These are phyloP conservation scores for Sideroxylon spinosum DNA, from an alignment of 179 eudicot genomes.

Conservation along the genomic window DNA sequence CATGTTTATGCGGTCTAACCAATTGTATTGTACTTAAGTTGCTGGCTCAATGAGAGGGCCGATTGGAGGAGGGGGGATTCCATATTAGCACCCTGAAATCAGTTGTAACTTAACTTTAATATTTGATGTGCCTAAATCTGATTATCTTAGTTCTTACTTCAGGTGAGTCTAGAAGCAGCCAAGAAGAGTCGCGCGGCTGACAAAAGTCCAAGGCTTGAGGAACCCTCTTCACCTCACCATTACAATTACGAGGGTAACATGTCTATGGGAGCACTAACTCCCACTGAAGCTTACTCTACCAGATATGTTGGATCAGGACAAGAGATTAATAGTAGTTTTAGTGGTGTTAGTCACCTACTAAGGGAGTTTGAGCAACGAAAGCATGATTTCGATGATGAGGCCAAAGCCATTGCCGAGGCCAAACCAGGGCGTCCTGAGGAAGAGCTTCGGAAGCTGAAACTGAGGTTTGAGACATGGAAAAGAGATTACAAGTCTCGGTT, in stretches of 20 bases:
- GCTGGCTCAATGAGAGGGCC: too few species aligned
- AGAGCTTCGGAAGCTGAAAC: slow-evolving; percentile 57
- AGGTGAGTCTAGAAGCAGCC: slow-evolving; percentile 74
- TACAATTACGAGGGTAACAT: slow-evolving; percentile 35
- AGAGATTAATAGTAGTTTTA: slow-evolving; percentile 31
- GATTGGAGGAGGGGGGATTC: too few species aligned
- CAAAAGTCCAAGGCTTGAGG: slow-evolving; percentile 34
- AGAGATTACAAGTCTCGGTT: slow-evolving; percentile 62
- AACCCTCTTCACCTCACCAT: slow-evolving; percentile 38
- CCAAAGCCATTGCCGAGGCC: slow-evolving; percentile 37
- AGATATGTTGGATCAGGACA: slow-evolving; percentile 28
- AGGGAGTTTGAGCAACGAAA: slow-evolving; percentile 59
- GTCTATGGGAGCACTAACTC: slow-evolving; percentile 34
- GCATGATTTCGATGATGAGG: slow-evolving; percentile 37
- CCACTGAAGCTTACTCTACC: slow-evolving; percentile 25
- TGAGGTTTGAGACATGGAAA: slow-evolving; percentile 67
- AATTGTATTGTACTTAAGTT: too few species aligned
- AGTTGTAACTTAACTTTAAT: background rate
- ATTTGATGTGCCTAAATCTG: background rate
- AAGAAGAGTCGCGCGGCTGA: slow-evolving; percentile 56
- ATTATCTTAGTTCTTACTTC: slow-evolving; percentile 16
- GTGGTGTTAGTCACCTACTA: slow-evolving; percentile 21
- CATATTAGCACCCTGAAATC: background rate
- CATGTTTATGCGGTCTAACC: too few species aligned
- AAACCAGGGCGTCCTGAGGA: slow-evolving; percentile 44